These are phyloP conservation scores for Trichoderma asperellum DNA, from an alignment of 2,329 filamentous ascomycete genomes.

Conservation along the genomic window DNA sequence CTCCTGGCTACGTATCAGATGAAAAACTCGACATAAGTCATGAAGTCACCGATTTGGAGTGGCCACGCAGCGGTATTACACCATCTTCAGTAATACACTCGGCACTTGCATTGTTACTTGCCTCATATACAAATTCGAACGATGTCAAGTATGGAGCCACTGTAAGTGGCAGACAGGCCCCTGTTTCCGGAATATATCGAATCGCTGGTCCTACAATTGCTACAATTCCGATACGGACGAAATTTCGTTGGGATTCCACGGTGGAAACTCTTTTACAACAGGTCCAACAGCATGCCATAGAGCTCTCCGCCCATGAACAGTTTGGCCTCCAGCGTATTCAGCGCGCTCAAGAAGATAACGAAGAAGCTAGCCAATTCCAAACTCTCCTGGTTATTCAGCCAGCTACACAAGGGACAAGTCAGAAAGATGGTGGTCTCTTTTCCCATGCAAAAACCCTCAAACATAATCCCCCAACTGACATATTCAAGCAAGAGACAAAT, in stretches of 20 bases:
- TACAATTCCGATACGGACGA: conserved; percentile 30
- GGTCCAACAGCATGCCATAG: conserved; percentile 35
- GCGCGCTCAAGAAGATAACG: conserved; percentile 25
- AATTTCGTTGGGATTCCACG: conserved; percentile 21
- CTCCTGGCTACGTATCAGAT: neutral
- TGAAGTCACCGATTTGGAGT: neutral
- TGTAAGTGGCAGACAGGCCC: conserved; percentile 31
- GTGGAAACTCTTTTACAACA: conserved; percentile 22
- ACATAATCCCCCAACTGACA: neutral
- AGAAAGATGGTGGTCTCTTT: neutral
- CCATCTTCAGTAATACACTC: conserved; percentile 29
- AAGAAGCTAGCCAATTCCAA: conserved; percentile 31
- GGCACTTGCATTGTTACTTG: conserved; percentile 40
- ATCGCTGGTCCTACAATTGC: conserved; percentile 21
- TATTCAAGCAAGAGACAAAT: neutral
- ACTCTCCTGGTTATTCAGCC: conserved; percentile 26
- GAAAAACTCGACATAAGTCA: conserved; percentile 6
- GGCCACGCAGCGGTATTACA: neutral
- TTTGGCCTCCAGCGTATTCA: conserved; percentile 40
- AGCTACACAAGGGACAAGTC: neutral
- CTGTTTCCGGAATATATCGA: conserved; percentile 8
- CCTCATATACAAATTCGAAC: conserved; percentile 40
- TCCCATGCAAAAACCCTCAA: neutral
- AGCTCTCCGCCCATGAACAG: conserved; percentile 37
- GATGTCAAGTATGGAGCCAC: conserved; percentile 39